These are phyloP conservation scores for Trifolium subterraneum DNA, from an alignment of 306 rosid genomes.

Conservation along the genomic window DNA sequence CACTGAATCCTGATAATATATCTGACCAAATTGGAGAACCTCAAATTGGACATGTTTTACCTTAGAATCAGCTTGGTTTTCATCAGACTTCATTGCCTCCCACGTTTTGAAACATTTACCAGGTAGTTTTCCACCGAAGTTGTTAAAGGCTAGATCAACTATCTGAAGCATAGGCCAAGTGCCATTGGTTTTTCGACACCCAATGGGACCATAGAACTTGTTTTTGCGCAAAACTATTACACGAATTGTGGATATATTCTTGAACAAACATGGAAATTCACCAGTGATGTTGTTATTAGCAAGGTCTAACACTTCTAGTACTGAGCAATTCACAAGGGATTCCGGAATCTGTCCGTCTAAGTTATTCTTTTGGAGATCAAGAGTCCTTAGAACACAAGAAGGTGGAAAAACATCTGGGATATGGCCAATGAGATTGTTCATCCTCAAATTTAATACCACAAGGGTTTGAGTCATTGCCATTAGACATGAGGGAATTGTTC, in stretches of 20 bases:
- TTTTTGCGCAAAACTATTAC: conserved; percentile 55
- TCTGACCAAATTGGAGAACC: background rate
- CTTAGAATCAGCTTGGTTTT: background rate
- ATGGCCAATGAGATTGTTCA: conserved; percentile 38
- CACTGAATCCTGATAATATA: conserved; percentile 54
- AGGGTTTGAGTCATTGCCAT: conserved; percentile 17
- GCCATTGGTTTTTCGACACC: conserved; percentile 31
- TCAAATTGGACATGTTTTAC: conserved; percentile 24
- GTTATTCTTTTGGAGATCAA: conserved; percentile 43
- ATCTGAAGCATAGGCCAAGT: conserved; percentile 57
- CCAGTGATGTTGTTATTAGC: conserved; percentile 39
- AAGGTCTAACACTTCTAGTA: conserved; percentile 45
- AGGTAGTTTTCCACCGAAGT: conserved; percentile 48
- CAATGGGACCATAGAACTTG: conserved; percentile 41
- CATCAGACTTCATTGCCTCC: conserved; percentile 52
- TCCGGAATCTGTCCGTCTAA: conserved; percentile 51
- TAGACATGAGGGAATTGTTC: conserved; percentile 50
- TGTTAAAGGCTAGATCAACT: conserved; percentile 54
- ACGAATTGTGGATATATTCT: conserved; percentile 46
- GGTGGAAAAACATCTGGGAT: conserved; percentile 41
- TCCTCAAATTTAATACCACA: conserved; percentile 44
- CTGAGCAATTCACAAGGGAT: conserved; percentile 46
- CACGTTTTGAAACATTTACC: conserved; percentile 40
- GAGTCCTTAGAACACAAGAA: conserved; percentile 44
- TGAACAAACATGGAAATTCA: conserved; percentile 51